Base-by-base conservation (phyloP, 140 eudicot species). In the Ambrosia hybrid region DNA sequence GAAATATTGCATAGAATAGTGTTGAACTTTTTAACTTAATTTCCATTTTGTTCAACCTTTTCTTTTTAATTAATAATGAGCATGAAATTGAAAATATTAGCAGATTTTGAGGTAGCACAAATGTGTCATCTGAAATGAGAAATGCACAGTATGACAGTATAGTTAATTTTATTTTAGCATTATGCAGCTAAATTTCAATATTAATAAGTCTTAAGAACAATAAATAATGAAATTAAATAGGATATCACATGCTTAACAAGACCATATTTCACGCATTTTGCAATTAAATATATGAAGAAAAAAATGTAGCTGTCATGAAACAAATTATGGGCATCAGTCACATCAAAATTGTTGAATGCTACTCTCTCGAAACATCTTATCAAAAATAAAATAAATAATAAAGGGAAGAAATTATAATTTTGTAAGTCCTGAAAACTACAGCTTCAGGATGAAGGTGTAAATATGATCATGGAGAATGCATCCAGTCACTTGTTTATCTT, bases 261-360 rank as follows among this genome's bases (percentile, higher is more conserved):
- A 39, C 39, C 46, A 60, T 9, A 34, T 2, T 12, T 60, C 67
- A 34, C 45, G 10, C 67, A 33, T 6, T 60, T 60, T 60, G 37
- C 67, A 60, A 34, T 34, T 33, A 34, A 33, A 1, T 13, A 13
- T 26, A 34, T 60, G 46, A 60, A 33, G 12, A 60, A 34, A 60
- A 38, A 4, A 17, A 60, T 60, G 34, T 30, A 60, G 46, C 43
- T 34, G 68, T 63, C 33, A 39, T 60, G 67, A 37, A 57, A 62
- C 68, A 37, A 5, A 49, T 56, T 72, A 46, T 57, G 10, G 64
- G 65, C 55, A 57, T 78, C 36, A 34, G 74, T 57, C 38, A 36
- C 65, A 73, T 79, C 83, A 79, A 79, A 79, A 73, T 67, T 79
- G 65, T 73, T 12, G 58, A 51, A 56, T 66, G 49, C 79, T 73